Conservation (phyloP, 495 filamentous ascomycete species). For the Lophium mytilinum region DNA sequence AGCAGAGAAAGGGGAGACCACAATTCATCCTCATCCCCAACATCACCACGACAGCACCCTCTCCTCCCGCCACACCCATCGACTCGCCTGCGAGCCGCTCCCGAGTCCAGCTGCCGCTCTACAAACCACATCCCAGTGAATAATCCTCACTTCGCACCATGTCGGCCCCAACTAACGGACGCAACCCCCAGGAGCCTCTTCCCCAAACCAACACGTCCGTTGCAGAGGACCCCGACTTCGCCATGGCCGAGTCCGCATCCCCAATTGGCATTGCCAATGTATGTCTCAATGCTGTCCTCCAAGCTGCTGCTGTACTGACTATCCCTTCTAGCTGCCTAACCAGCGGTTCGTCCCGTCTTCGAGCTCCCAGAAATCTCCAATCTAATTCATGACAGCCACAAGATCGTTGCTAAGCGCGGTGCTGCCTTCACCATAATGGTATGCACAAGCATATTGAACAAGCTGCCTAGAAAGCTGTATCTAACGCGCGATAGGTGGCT, state of each 20-base stretch:
- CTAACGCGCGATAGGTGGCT: slow-evolving; percentile 60
- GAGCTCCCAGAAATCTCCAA: slow-evolving; percentile 5
- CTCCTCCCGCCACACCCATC: background rate
- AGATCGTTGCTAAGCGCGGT: slow-evolving; percentile 98
- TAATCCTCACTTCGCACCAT: background rate
- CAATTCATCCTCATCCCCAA: slow-evolving; percentile 17
- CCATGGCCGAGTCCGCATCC: slow-evolving; percentile 74
- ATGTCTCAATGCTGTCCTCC: slow-evolving; percentile 30
- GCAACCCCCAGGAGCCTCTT: background rate
- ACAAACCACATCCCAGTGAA: background rate
- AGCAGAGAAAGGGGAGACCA: slow-evolving; percentile 27
- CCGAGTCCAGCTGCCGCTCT: too few species aligned
- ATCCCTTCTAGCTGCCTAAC: slow-evolving; percentile 62
- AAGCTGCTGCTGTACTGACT: slow-evolving; percentile 15
- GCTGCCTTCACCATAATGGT: slow-evolving; percentile 99
- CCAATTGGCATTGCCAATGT: slow-evolving; percentile 99
- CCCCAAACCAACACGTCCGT: slow-evolving; percentile 17
- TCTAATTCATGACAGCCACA: slow-evolving; percentile 57
- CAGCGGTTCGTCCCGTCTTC: slow-evolving; percentile 52
- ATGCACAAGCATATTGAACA: slow-evolving; percentile 22
- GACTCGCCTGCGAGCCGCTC: background rate
- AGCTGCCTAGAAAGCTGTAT: background rate
- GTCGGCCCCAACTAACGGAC: background rate
- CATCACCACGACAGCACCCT: slow-evolving; percentile 1
- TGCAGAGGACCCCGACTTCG: slow-evolving; percentile 27